Evolutionary conservation across 768 basidiomycete genomes (phyloP).

Genomic region (Coprinopsis cinerea): DNA sequence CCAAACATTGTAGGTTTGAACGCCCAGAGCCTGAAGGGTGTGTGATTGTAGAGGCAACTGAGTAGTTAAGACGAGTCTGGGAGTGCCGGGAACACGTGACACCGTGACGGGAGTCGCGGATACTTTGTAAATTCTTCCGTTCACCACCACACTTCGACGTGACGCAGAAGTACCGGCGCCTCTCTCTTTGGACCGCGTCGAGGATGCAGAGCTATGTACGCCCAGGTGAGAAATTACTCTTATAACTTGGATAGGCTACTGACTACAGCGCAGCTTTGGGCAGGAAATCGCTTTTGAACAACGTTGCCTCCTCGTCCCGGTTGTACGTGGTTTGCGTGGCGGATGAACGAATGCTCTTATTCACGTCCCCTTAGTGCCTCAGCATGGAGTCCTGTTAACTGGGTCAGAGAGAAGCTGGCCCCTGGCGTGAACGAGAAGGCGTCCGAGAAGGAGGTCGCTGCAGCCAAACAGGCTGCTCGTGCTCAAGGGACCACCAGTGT

Average conservation of each 20-base stretch:
- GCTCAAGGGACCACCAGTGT: conserved; percentile 41
- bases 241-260: not conserved
- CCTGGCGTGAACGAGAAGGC: conserved; percentile 41
- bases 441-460: conserved; percentile 39
- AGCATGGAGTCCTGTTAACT: conserved; percentile 52
- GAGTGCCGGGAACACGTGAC: conserved; percentile 5
- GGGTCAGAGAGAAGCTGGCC: conserved; percentile 57
- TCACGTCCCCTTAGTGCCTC: conserved; percentile 28
- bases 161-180: conserved; percentile 4
- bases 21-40: conserved; percentile 7
- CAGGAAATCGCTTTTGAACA: not conserved
- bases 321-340: conserved; percentile 12
- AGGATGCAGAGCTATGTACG: conserved; percentile 25
- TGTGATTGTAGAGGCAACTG: not conserved
- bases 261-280: not conserved
- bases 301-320: conserved; percentile 5
- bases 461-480: conserved; percentile 38
- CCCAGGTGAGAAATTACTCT: conserved; percentile 15
- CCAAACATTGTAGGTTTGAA: conserved; percentile 44
- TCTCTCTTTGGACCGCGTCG: no score
- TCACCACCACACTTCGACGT: not conserved
- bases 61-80: not conserved
- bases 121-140: not conserved
- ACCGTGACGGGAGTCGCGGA: not conserved
- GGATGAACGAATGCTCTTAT: not conserved